Evolutionary conservation across 208 protist genomes (phyloP).

Genomic region (Trypanosoma vivax): DNA sequence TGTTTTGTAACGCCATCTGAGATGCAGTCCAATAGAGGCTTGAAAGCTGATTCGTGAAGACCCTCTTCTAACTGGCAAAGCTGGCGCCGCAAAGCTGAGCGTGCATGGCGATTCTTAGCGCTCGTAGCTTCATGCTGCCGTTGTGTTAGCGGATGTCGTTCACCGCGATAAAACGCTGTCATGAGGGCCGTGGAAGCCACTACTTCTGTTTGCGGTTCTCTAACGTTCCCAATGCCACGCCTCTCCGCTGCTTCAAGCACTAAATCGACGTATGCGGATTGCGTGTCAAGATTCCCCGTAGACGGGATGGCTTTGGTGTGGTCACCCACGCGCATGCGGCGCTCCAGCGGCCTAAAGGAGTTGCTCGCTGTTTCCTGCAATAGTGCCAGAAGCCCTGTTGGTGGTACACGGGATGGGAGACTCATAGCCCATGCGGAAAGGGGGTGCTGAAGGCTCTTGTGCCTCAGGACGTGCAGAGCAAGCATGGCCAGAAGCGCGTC

Average conservation of each 20-base stretch:
- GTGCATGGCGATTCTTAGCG: constrained; percentile 20
- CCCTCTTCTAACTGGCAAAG: constrained; percentile 33
- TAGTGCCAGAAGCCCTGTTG: constrained; percentile 43
- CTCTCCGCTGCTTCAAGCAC: constrained; percentile 48
- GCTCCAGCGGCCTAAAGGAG: constrained; percentile 35
- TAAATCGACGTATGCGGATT: constrained; percentile 23
- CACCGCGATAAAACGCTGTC: constrained; percentile 42
- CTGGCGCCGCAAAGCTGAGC: constrained; percentile 17
- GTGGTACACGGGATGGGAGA: constrained; percentile 48
- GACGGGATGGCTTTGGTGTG: constrained; percentile 20
- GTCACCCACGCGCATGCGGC: constrained; percentile 33
- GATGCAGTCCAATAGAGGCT: constrained; percentile 25
- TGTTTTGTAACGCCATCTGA: background rate
- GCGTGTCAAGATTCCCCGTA: constrained; percentile 8
- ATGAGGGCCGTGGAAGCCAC: constrained; percentile 38
- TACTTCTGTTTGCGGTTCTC: constrained; percentile 39
- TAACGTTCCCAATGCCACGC: constrained; percentile 30
- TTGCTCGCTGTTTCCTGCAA: constrained; percentile 1
- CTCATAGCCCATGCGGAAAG: constrained; percentile 32
- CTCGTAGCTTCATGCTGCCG: constrained; percentile 37
- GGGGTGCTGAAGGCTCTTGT: constrained; percentile 9
- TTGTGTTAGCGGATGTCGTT: constrained; percentile 34
- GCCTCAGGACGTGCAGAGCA: constrained; percentile 39
- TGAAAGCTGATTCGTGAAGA: constrained; percentile 27
- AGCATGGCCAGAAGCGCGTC: constrained; percentile 56